phyloP scores from a whole-genome alignment of 2,329 filamentous ascomycete genomes.

The Didymosphaeria variabile region DNA sequence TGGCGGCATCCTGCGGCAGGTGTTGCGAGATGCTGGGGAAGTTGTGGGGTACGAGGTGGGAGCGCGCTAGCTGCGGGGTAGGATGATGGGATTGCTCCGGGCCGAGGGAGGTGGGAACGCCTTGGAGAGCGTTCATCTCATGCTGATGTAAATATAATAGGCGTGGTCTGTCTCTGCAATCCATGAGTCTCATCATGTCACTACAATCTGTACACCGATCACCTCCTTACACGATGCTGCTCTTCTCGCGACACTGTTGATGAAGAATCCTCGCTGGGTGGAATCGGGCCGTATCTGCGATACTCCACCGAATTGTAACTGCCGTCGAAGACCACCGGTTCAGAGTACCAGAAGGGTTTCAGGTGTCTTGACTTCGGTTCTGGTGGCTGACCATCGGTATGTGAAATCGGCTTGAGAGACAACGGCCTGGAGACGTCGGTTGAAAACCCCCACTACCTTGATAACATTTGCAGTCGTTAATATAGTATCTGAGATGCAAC shows the following conservation, averaged over 20 bases:
- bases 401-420: neutral
- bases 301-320: neutral
- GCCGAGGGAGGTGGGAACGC: too few relatives aligned
- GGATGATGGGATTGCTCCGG: neutral
- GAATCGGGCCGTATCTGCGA: too few relatives aligned
- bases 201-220: too few relatives aligned
- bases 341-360: neutral
- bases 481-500: neutral
- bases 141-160: too few relatives aligned
- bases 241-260: neutral
- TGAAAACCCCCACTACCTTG: neutral
- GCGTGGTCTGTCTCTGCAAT: too few relatives aligned
- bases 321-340: neutral
- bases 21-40: neutral
- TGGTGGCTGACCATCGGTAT: neutral
- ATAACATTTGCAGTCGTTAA: neutral
- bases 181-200: too few relatives aligned
- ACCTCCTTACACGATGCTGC: too few relatives aligned
- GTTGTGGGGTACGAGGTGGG: constrained; percentile 3
- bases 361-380: neutral
- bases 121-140: too few relatives aligned
- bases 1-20: neutral
- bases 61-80: constrained; percentile 1
- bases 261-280: neutral
- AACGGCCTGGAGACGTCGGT: neutral